These are phyloP conservation scores for Psilocybe cyanescens DNA, from an alignment of 768 basidiomycete genomes.

Conservation along the genomic window DNA sequence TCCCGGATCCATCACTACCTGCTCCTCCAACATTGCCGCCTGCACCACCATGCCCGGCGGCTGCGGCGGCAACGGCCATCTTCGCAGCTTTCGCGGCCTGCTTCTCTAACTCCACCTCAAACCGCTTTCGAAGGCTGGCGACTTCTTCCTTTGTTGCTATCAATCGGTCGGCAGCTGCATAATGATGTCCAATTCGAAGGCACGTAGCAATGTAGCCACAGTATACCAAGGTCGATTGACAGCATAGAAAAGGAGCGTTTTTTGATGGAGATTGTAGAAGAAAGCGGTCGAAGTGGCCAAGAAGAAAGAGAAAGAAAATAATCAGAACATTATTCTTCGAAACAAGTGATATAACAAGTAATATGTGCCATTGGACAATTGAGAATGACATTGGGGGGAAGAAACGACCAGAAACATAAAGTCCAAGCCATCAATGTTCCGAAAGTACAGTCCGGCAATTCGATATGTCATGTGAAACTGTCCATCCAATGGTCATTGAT, in stretches of 20 bases:
- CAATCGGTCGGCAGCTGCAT: constrained; percentile 72
- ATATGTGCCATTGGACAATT: neutral
- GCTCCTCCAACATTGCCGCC: constrained; percentile 1
- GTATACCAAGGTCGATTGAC: neutral
- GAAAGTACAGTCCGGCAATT: neutral
- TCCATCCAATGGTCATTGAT: neutral
- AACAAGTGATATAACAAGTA: constrained; percentile 4
- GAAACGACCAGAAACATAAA: neutral
- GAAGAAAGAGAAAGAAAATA: constrained; percentile 11
- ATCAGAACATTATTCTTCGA: constrained; percentile 3
- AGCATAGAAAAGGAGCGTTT: neutral
- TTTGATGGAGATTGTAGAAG: neutral
- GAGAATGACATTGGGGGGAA: neutral
- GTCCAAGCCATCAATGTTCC: neutral
- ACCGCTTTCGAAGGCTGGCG: constrained; percentile 61
- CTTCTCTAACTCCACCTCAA: constrained; percentile 74
- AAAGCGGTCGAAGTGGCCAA: neutral
- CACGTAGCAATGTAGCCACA: neutral
- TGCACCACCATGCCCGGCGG: constrained; percentile 6
- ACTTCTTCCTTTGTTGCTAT: constrained; percentile 73
- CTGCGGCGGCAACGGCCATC: constrained; percentile 43
- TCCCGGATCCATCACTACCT: constrained; percentile 4
- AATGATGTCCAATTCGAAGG: neutral
- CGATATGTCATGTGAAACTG: neutral
- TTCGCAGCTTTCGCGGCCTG: constrained; percentile 69